phyloP scores from a whole-genome alignment of 2,329 filamentous ascomycete species.

The Reticulascus tulasneorum region DNA sequence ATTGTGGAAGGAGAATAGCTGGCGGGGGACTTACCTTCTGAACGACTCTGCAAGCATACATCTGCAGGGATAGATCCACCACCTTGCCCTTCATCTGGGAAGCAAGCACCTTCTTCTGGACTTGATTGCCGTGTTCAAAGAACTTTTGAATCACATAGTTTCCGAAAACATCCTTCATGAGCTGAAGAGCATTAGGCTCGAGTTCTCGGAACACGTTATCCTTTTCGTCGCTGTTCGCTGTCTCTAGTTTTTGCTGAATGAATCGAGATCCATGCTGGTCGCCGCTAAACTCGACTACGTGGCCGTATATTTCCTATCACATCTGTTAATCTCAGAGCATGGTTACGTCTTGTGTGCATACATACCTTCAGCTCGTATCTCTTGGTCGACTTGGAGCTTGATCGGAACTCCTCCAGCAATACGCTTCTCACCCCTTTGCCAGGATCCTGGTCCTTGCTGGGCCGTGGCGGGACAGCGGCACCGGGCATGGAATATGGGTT shows the following conservation, averaged over 20 bases:
- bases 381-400: slow-evolving; percentile 65
- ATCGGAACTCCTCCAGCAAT: slow-evolving; percentile 75
- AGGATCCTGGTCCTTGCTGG: slow-evolving; percentile 53
- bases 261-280: slow-evolving; percentile 95
- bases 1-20: background rate
- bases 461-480: slow-evolving; percentile 25
- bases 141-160: slow-evolving; percentile 99
- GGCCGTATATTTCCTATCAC: slow-evolving; percentile 78
- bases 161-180: slow-evolving; percentile 96
- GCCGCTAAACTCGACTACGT: slow-evolving; percentile 91
- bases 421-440: slow-evolving; percentile 63
- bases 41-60: slow-evolving; percentile 93
- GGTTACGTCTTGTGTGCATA: too few relatives aligned
- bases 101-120: slow-evolving; percentile 84
- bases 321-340: too few relatives aligned
- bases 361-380: slow-evolving; percentile 80
- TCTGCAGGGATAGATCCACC: slow-evolving; percentile 73
- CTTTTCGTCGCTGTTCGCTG: slow-evolving; percentile 93
- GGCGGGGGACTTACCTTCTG: slow-evolving; percentile 71
- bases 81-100: slow-evolving; percentile 86
- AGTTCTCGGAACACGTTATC: slow-evolving; percentile 87
- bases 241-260: slow-evolving; percentile 88
- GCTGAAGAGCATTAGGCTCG: slow-evolving; percentile 72
- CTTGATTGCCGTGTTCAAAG: slow-evolving; percentile 91
- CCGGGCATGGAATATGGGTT: slow-evolving; percentile 21